Conservation (phyloP, 345 rosid species). For the Salix koriyanagi region DNA sequence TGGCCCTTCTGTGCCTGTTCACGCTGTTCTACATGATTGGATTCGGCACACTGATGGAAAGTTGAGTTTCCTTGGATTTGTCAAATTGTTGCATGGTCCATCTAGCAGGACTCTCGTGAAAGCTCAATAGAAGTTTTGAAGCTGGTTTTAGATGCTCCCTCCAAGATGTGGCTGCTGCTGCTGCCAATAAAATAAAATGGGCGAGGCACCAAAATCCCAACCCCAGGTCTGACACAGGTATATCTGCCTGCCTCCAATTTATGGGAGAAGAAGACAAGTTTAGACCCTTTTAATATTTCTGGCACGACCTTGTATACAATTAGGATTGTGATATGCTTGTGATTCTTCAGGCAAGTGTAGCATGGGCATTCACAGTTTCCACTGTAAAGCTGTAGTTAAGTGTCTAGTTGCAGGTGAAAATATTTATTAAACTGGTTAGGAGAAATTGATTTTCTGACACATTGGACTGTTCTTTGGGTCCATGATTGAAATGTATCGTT, state of each 20-base stretch:
- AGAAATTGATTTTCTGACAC: slow-evolving; percentile 24
- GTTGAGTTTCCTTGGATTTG: slow-evolving; percentile 60
- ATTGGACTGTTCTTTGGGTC: slow-evolving; percentile 10
- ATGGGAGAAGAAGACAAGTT: slow-evolving; percentile 1
- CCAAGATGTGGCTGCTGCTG: background rate
- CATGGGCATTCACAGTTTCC: slow-evolving; percentile 22
- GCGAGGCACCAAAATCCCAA: background rate
- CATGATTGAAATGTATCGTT: slow-evolving; percentile 23
- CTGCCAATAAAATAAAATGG: background rate
- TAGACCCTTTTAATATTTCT: background rate
- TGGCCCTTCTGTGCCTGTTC: slow-evolving; percentile 51
- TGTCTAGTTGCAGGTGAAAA: slow-evolving; percentile 29
- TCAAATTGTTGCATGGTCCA: slow-evolving; percentile 78
- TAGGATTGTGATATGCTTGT: background rate
- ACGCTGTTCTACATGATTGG: slow-evolving; percentile 36
- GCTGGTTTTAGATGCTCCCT: background rate
- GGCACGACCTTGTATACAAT: slow-evolving; percentile 4
- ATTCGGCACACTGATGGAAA: slow-evolving; percentile 33
- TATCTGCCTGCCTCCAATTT: background rate
- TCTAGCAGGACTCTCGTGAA: slow-evolving; percentile 50
- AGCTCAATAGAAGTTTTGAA: slow-evolving; percentile 13
- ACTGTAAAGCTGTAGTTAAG: slow-evolving; percentile 42
- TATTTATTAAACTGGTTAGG: slow-evolving; percentile 27
- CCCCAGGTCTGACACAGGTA: background rate
- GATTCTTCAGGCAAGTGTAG: slow-evolving; percentile 1